Conservation (phyloP, 805 yeast genomes). For the Candida khao-thaluensis region DNA sequence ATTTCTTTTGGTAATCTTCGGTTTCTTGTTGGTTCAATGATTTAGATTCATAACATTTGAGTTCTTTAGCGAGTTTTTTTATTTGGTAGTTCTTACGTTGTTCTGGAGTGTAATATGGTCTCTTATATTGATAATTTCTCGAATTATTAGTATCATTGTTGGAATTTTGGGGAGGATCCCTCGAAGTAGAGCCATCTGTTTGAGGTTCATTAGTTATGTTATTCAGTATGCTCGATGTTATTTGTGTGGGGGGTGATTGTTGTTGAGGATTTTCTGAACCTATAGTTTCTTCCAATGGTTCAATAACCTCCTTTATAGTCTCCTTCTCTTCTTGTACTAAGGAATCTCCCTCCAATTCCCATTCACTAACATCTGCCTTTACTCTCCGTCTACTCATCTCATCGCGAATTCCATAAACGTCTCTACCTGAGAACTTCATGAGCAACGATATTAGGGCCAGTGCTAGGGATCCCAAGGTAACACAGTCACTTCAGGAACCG, state of each 20-base stretch:
- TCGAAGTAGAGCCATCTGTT: no score
- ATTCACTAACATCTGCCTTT: conserved; percentile 16
- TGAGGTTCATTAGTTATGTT: no score
- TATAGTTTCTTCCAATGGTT: no score
- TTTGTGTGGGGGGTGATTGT: no score
- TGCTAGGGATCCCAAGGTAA: background rate
- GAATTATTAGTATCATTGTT: no score
- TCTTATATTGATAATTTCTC: background rate
- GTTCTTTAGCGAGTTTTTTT: background rate
- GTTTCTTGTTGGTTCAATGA: conserved; percentile 13
- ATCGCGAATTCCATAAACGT: background rate
- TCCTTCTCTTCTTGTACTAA: no score
- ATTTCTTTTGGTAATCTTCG: conserved; percentile 20
- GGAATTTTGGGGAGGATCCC: no score
- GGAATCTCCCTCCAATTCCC: no score
- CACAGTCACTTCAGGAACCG: background rate
- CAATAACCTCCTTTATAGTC: no score
- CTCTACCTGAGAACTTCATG: no score
- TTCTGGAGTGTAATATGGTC: conserved; percentile 1
- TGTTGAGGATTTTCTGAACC: no score
- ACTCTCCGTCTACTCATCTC: conserved; percentile 13
- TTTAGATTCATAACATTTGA: conserved; percentile 2
- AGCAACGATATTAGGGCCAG: background rate
- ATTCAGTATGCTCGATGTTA: no score
- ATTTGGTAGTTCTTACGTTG: background rate